phyloP scores from a whole-genome alignment of 495 filamentous ascomycete species.

The Neurospora sublineolata region DNA sequence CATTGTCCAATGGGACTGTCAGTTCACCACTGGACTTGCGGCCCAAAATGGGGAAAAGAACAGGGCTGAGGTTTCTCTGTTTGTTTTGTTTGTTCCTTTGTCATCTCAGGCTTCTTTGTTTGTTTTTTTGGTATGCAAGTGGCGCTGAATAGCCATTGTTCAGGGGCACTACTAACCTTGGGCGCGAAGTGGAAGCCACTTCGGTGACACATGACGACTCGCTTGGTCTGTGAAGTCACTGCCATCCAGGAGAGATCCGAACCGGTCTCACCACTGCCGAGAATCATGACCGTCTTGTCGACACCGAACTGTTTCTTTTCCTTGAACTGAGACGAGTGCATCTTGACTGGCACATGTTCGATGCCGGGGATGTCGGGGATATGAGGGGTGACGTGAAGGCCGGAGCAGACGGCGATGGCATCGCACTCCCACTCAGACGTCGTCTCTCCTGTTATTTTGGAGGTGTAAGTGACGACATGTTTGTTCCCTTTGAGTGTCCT shows the following conservation, averaged over 20 bases:
- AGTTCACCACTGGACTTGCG: conserved; percentile 13
- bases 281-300: conserved; percentile 28
- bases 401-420: conserved; percentile 33
- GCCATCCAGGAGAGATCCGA: conserved; percentile 32
- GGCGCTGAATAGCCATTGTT: neutral
- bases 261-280: conserved; percentile 34
- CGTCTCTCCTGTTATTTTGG: conserved; percentile 1
- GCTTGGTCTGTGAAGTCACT: conserved; percentile 26
- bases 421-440: conserved; percentile 23
- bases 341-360: conserved; percentile 23
- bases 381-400: conserved; percentile 29
- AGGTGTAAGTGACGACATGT: conserved; percentile 19
- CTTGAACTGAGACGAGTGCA: conserved; percentile 36
- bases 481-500: conserved; percentile 7
- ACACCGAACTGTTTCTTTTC: conserved; percentile 24
- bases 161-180: conserved; percentile 10
- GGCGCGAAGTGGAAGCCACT: conserved; percentile 31
- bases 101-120: neutral
- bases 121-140: neutral
- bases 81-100: neutral
- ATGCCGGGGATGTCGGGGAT: conserved; percentile 28
- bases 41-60: conserved; percentile 19
- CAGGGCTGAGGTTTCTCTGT: conserved; percentile 20
- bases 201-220: conserved; percentile 30
- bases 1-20: conserved; percentile 30